Conservation (phyloP, 2,329 filamentous ascomycete genomes). For the Cercospora brassicicola region DNA sequence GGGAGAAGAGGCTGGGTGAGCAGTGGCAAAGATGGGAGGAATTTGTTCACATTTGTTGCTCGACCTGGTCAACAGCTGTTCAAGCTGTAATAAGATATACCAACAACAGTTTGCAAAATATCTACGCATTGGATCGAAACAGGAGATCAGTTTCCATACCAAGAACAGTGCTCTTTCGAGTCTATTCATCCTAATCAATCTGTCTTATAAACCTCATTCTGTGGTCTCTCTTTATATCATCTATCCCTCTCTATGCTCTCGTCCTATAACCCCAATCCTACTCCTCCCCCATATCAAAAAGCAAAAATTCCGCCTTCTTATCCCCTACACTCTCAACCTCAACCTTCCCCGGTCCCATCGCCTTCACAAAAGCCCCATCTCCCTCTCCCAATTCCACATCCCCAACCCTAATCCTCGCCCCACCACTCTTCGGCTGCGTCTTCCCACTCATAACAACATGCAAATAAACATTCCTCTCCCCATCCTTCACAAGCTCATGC, state of each 20-base stretch:
- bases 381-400: slow-evolving; percentile 70
- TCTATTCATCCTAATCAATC: neutral
- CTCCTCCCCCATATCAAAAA: slow-evolving; percentile 51
- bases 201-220: neutral
- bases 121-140: neutral
- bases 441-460: slow-evolving; percentile 70
- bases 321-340: slow-evolving; percentile 51
- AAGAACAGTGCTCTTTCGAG: neutral
- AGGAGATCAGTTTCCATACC: too few relatives aligned
- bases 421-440: slow-evolving; percentile 63
- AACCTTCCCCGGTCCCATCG: slow-evolving; percentile 46
- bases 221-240: neutral
- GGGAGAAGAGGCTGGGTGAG: slow-evolving; percentile 52
- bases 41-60: slow-evolving; percentile 40
- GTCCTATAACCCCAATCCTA: slow-evolving; percentile 5
- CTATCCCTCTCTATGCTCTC: neutral
- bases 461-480: slow-evolving; percentile 70
- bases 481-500: slow-evolving; percentile 69
- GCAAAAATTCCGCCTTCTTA: slow-evolving; percentile 49
- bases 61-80: neutral
- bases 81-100: neutral
- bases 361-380: slow-evolving; percentile 75
- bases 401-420: slow-evolving; percentile 68
- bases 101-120: neutral
- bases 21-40: slow-evolving; percentile 38